Percentiles rank a stretch among this genome's conserved stretches.
Evolutionary conservation across 1,284 basidiomycete species (phyloP).

Genomic region (Marasmius tenuissimus): DNA sequence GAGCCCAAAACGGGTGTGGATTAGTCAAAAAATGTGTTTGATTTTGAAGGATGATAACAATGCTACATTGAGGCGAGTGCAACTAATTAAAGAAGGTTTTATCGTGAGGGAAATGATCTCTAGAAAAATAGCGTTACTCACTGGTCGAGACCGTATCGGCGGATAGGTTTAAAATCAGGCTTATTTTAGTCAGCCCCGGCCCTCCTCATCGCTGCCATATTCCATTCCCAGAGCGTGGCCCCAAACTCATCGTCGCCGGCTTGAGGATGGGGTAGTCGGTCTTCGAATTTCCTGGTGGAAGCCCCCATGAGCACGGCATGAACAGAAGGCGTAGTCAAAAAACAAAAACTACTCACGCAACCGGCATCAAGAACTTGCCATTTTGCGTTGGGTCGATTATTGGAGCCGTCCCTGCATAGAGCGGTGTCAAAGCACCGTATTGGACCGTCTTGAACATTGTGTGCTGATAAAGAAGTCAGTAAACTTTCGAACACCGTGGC

Average conservation of each 20-base stretch:
- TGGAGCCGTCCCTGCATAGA: constrained; percentile 36
- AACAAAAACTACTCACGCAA: constrained; percentile 1
- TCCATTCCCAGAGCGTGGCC: constrained; percentile 2
- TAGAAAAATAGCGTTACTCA: too few relatives aligned
- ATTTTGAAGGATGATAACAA: too few relatives aligned
- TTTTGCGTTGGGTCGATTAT: constrained; percentile 6
- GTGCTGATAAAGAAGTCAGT: constrained; percentile 6
- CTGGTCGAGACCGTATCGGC: too few relatives aligned
- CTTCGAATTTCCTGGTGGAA: constrained; percentile 2
- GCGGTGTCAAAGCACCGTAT: constrained; percentile 35
- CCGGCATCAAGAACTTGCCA: constrained; percentile 5
- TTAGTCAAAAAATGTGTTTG: too few relatives aligned
- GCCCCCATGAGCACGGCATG: not conserved
- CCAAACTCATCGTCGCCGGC: not conserved
- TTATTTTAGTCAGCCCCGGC: not conserved
- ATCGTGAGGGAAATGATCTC: too few relatives aligned
- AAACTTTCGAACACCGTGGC: not conserved
- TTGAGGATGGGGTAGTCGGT: not conserved
- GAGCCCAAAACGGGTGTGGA: too few relatives aligned
- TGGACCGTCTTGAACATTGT: constrained; percentile 5
- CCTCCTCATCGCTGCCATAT: constrained; percentile 3
- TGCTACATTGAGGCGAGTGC: too few relatives aligned
- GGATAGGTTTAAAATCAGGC: too few relatives aligned
- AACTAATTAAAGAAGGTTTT: too few relatives aligned
- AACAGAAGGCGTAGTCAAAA: too few relatives aligned